Evolutionary conservation across 2,329 filamentous ascomycete genomes (phyloP).

Genomic region (Colletotrichum sp.): DNA sequence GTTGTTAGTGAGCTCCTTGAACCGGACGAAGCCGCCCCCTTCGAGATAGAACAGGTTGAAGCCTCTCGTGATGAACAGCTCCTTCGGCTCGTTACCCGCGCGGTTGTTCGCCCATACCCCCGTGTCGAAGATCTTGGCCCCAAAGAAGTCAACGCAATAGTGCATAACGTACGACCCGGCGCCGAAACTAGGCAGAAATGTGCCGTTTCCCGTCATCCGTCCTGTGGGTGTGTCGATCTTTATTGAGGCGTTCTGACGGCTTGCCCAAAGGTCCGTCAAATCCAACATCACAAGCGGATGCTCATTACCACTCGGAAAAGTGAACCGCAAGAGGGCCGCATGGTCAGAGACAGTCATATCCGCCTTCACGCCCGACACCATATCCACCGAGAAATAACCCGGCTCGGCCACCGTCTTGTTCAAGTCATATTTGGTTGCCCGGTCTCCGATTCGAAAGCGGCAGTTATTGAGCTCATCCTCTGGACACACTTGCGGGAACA

Average conservation of each 20-base stretch:
- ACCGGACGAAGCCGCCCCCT: slow-evolving; percentile 60
- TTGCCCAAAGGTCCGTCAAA: slow-evolving; percentile 59
- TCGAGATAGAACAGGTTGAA: slow-evolving; percentile 47
- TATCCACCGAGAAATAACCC: slow-evolving; percentile 62
- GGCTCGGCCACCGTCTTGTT: slow-evolving; percentile 51
- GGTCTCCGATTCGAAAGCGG: slow-evolving; percentile 52
- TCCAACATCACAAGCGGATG: slow-evolving; percentile 63
- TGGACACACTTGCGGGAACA: slow-evolving; percentile 47
- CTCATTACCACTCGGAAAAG: slow-evolving; percentile 45
- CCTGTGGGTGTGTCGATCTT: slow-evolving; percentile 53
- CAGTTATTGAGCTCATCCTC: slow-evolving; percentile 59
- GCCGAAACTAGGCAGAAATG: slow-evolving; percentile 66
- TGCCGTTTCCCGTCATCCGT: slow-evolving; percentile 60
- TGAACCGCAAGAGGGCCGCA: slow-evolving; percentile 65
- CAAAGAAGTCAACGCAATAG: slow-evolving; percentile 65
- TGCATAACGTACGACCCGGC: slow-evolving; percentile 60
- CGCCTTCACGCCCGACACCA: slow-evolving; percentile 56
- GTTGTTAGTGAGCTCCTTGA: slow-evolving; percentile 46
- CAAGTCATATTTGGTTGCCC: slow-evolving; percentile 39
- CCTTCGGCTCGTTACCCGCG: slow-evolving; percentile 39
- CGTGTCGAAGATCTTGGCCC: slow-evolving; percentile 38
- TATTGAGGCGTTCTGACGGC: slow-evolving; percentile 46
- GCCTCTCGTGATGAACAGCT: slow-evolving; percentile 40
- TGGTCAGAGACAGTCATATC: slow-evolving; percentile 66
- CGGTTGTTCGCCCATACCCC: slow-evolving; percentile 45